These are phyloP conservation scores for Plasmodium gaboni DNA, from an alignment of 169 alveolate genomes.

Conservation along the genomic window DNA sequence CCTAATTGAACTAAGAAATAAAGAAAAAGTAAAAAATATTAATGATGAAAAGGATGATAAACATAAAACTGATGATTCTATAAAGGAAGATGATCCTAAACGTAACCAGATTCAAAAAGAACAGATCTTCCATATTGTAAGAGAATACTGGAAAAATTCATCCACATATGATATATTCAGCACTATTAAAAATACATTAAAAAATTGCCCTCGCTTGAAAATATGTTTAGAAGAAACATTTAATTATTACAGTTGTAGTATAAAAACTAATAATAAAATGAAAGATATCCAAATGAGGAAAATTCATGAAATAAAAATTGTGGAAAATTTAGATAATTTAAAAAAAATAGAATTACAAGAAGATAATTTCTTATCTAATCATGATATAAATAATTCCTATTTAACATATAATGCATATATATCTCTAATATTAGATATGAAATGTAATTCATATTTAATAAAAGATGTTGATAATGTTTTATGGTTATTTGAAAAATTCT, in stretches of 20 bases:
- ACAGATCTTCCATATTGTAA: conserved; percentile 76
- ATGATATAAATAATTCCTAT: conserved; percentile 60
- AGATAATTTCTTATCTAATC: conserved; percentile 21
- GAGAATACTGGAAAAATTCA: conserved; percentile 81
- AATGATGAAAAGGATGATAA: background rate
- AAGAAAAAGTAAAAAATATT: background rate
- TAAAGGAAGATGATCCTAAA: too few relatives aligned
- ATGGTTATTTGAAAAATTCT: conserved; percentile 83
- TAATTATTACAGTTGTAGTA: conserved; percentile 74
- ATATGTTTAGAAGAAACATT: conserved; percentile 81
- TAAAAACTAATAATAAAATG: conserved; percentile 35
- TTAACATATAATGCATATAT: conserved; percentile 80
- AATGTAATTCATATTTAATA: conserved; percentile 75
- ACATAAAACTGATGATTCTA: background rate
- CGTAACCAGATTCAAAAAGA: background rate
- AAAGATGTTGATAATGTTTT: conserved; percentile 74
- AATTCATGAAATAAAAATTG: conserved; percentile 66
- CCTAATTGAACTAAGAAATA: conserved; percentile 36
- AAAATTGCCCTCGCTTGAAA: conserved; percentile 83
- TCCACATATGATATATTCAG: conserved; percentile 82
- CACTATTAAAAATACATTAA: conserved; percentile 78
- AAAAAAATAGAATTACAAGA: conserved; percentile 53
- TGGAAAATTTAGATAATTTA: conserved; percentile 55
- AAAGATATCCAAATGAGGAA: conserved; percentile 48
- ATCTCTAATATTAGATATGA: conserved; percentile 72